Evolutionary conservation across 345 rosid species (phyloP).

Genomic region (Laguncularia racemosa): DNA sequence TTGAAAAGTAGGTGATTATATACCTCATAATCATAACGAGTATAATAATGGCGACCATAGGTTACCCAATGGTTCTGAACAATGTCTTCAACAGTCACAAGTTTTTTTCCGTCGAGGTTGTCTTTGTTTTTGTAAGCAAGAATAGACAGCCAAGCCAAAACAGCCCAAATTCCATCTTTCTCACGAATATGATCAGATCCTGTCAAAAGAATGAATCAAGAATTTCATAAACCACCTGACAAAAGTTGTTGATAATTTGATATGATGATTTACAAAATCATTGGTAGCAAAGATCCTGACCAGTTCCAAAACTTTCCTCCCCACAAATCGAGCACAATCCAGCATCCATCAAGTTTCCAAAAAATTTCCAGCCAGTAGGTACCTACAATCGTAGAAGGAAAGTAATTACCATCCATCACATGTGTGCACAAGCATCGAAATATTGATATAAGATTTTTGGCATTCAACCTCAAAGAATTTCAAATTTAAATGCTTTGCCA

Average conservation of each 20-base stretch:
- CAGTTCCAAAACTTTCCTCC: constrained; percentile 99
- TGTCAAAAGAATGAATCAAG: constrained; percentile 23
- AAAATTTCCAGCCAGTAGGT: constrained; percentile 99
- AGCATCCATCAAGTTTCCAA: constrained; percentile 99
- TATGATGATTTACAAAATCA: background rate
- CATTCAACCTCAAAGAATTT: constrained; percentile 85
- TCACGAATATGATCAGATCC: constrained; percentile 98
- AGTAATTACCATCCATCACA: constrained; percentile 1
- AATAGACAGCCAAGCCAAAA: constrained; percentile 95
- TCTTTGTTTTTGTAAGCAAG: constrained; percentile 84
- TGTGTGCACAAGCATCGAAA: background rate
- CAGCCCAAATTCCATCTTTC: constrained; percentile 99
- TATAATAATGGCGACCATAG: constrained; percentile 95
- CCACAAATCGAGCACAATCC: constrained; percentile 95
- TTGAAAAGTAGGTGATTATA: background rate
- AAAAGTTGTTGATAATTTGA: constrained; percentile 1
- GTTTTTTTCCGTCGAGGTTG: constrained; percentile 50
- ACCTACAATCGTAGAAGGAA: constrained; percentile 42
- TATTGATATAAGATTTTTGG: background rate
- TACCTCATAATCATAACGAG: constrained; percentile 99
- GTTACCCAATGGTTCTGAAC: constrained; percentile 87
- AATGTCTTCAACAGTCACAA: constrained; percentile 89
- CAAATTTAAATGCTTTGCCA: constrained; percentile 73
- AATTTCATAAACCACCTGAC: background rate
- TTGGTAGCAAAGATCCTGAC: constrained; percentile 29